Percentiles rank a stretch among this genome's conserved stretches.
phyloP scores from a whole-genome alignment of 257 asterid species.

The Nicotiana knightiana region DNA sequence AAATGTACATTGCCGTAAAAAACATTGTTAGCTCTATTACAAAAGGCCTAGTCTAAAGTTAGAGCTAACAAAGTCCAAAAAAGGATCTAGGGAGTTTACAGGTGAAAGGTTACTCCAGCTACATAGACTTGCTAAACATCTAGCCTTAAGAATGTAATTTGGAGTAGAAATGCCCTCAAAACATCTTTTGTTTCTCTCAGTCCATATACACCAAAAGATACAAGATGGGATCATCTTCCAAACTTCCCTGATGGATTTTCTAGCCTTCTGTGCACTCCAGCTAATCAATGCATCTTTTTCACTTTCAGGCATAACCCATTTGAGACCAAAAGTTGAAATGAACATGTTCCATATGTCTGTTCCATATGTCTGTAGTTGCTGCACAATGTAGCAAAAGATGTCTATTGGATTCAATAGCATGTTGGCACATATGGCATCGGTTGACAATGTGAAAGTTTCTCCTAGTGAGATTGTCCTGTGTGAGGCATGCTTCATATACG shows the following conservation, averaged over 20 bases:
- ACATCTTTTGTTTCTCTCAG: neutral
- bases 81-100: neutral
- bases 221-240: neutral
- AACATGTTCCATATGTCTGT: neutral
- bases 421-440: neutral
- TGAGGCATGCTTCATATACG: neutral
- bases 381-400: neutral
- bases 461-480: neutral
- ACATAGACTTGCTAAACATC: neutral
- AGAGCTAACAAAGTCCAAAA: neutral
- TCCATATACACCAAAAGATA: neutral
- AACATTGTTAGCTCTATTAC: too few relatives aligned
- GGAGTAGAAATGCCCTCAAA: neutral
- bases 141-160: neutral
- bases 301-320: neutral
- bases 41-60: too few relatives aligned
- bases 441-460: neutral
- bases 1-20: too few relatives aligned
- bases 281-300: neutral
- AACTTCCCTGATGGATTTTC: neutral
- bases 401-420: neutral
- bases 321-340: neutral
- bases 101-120: neutral
- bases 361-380: neutral
- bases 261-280: neutral